Base-by-base conservation (phyloP, 225 moss, liverwort and hornwort species). In the Polytrichum commune region DNA sequence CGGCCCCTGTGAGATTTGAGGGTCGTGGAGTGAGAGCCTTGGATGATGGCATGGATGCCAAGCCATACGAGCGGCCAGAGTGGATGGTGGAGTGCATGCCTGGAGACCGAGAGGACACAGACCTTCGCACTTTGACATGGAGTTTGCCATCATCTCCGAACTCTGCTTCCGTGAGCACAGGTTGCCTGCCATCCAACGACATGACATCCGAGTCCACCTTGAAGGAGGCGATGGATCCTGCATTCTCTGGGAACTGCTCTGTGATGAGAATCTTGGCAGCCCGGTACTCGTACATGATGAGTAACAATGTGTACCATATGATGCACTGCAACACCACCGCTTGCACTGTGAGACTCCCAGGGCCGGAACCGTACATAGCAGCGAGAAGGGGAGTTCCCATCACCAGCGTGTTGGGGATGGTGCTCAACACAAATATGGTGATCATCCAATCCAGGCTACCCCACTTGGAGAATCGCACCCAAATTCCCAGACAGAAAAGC, bases 371-470 rank as follows among this genome's bases (percentile, higher is more conserved):
- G 60, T 98, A 98, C 98, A 98, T 98, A 20, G 98, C 95, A 6
- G 87, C 79, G 1, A 98, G 78, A 2, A 98, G 83, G 4, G 98
- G 98, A 55, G 95, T 95, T 28, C 98, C 98, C 98, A 98, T 95
- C 64, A 98, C 98, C 65, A 98, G 73, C 3, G 98, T 98, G 66
- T 98, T 98, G 3, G 98, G 98, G 57, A 98, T 91, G 24, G 98
- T 95, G 70, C 84, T 90, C 66, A 98, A 75, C 84, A 91, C 93
- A 82, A 98, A 98, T 26, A 90, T 56, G 4, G 98, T 98, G 62
- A 98, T 98, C 93, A 98, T 89, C 98, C 98, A 98, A 63, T 98
- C 98, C 1, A 94, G 79, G 67, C 72, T 84, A 1, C 93, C 98
- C 3, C 90, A 84, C 70, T 78, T 77, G 1, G 84, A 80, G 82